A percentile compares a stretch with the other conserved stretches of the same genome.
phyloP scores from a whole-genome alignment of 768 basidiomycete genomes.

The Amanita rimosa region DNA sequence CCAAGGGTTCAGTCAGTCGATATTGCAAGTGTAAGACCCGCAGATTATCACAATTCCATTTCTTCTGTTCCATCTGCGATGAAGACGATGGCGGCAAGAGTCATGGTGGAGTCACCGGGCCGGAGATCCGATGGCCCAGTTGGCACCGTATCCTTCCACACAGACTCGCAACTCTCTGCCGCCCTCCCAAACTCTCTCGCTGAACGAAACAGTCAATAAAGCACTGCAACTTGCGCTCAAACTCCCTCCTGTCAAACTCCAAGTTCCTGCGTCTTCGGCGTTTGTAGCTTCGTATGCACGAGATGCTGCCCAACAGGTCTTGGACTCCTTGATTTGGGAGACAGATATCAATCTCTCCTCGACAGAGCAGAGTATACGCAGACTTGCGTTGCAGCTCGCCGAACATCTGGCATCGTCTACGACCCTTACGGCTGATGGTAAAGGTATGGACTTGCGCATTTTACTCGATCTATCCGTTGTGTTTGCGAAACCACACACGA shows the following conservation, averaged over 20 bases:
- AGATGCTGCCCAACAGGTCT: slow-evolving; percentile 38
- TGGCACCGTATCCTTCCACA: slow-evolving; percentile 35
- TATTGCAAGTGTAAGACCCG: neutral
- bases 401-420: slow-evolving; percentile 32
- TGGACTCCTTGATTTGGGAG: slow-evolving; percentile 54
- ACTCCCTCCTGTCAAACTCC: slow-evolving; percentile 35
- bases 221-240: slow-evolving; percentile 35
- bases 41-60: slow-evolving; percentile 64
- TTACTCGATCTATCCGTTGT: slow-evolving; percentile 55
- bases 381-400: slow-evolving; percentile 41
- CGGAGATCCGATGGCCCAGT: slow-evolving; percentile 19
- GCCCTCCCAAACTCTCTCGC: slow-evolving; percentile 35
- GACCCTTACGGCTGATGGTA: slow-evolving; percentile 11
- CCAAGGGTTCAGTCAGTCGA: neutral
- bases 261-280: slow-evolving; percentile 28
- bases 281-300: slow-evolving; percentile 50
- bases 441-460: slow-evolving; percentile 35
- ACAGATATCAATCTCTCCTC: slow-evolving; percentile 14
- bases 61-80: slow-evolving; percentile 81
- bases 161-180: slow-evolving; percentile 35
- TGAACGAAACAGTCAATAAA: slow-evolving; percentile 37
- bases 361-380: slow-evolving; percentile 30
- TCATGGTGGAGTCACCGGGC: neutral
- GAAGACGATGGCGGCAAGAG: slow-evolving; percentile 49
- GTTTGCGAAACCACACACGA: slow-evolving; percentile 33